These are phyloP conservation scores for Staphylotrichum longicolle DNA, from an alignment of 495 filamentous ascomycete genomes.

Conservation along the genomic window DNA sequence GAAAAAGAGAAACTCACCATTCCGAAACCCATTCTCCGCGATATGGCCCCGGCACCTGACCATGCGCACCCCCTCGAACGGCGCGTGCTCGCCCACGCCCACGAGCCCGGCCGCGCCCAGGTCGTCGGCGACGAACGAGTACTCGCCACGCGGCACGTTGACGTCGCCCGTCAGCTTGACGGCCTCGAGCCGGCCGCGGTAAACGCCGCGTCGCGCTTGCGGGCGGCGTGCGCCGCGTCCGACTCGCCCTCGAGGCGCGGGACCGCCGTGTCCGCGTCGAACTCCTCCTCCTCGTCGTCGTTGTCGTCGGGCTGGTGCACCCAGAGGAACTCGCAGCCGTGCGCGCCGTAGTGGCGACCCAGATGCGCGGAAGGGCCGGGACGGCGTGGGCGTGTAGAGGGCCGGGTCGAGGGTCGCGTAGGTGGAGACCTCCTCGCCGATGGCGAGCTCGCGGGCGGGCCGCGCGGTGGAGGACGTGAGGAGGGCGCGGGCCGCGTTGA, in stretches of 20 bases:
- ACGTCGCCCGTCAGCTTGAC: conserved; percentile 90
- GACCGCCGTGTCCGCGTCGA: conserved; percentile 14
- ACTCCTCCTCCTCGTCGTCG: conserved; percentile 28
- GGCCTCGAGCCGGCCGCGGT: conserved; percentile 65
- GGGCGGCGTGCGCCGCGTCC: conserved; percentile 5
- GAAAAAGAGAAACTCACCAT: conserved; percentile 54
- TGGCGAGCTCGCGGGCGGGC: conserved; percentile 33
- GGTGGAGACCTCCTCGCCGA: conserved; percentile 67
- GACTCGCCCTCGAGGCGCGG: conserved; percentile 6
- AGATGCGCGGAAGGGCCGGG: conserved; percentile 82
- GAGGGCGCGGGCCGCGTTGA: too few relatives aligned
- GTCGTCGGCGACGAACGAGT: conserved; percentile 74
- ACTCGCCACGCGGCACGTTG: conserved; percentile 82
- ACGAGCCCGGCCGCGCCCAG: conserved; percentile 60
- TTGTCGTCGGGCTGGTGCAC: conserved; percentile 65
- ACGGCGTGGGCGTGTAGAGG: conserved; percentile 71
- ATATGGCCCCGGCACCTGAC: conserved; percentile 75
- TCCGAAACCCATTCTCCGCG: conserved; percentile 63
- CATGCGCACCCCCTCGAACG: conserved; percentile 72
- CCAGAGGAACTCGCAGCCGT: conserved; percentile 86
- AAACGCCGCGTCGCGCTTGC: conserved; percentile 40
- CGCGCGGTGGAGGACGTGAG: too few relatives aligned
- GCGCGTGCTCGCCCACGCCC: conserved; percentile 51
- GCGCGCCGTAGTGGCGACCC: conserved; percentile 83
- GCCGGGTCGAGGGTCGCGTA: conserved; percentile 71